Evolutionary conservation across 2,329 filamentous ascomycete species (phyloP).

Genomic region (Fusarium equiseti): DNA sequence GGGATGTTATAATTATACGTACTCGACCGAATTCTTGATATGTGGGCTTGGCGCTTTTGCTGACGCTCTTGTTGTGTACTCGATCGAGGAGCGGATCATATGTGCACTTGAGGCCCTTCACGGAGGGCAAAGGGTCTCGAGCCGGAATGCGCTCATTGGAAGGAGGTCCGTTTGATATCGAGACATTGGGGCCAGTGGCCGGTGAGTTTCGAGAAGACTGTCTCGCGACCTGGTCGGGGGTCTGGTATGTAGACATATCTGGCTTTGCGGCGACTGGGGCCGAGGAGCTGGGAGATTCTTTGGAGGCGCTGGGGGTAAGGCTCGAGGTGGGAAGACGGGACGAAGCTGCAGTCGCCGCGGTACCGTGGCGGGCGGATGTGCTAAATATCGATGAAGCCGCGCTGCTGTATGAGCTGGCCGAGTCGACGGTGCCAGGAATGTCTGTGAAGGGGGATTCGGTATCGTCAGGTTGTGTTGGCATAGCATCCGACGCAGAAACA

Average conservation of each 20-base stretch:
- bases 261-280: constrained; percentile 64
- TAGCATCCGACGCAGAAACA: constrained; percentile 44
- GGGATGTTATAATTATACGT: constrained; percentile 65
- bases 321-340: constrained; percentile 59
- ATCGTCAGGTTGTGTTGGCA: constrained; percentile 60
- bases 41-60: constrained; percentile 69
- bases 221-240: constrained; percentile 54
- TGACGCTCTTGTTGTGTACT: constrained; percentile 62
- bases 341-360: constrained; percentile 53
- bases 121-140: constrained; percentile 66
- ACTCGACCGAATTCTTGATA: constrained; percentile 75
- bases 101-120: constrained; percentile 69
- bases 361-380: constrained; percentile 57
- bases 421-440: constrained; percentile 76
- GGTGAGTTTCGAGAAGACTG: constrained; percentile 45
- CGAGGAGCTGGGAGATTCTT: constrained; percentile 65
- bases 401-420: constrained; percentile 78
- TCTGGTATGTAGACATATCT: constrained; percentile 66
- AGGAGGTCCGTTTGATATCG: constrained; percentile 52
- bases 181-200: constrained; percentile 50
- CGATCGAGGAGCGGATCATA: constrained; percentile 71
- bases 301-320: constrained; percentile 64
- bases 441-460: constrained; percentile 72
- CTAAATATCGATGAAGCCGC: constrained; percentile 79
- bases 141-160: constrained; percentile 62